Evolutionary conservation across 345 rosid species (phyloP), one percentile per base, ranked within the genome.

Genomic region (Rhodomyrtus tomentosa): DNA sequence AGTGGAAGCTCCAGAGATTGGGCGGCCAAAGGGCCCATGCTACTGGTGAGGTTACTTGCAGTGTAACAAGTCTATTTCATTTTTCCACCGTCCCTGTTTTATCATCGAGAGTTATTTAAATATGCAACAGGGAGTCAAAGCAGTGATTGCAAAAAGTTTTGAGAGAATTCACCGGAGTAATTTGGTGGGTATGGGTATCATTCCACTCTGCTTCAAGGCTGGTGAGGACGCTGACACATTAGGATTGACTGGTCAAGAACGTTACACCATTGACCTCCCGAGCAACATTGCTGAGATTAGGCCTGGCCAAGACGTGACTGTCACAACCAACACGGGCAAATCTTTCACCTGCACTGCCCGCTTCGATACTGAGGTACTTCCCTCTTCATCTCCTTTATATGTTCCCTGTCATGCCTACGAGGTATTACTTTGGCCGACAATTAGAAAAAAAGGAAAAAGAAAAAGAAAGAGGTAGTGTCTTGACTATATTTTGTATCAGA

Each of bases 1-100:
- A 97, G 99, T 85, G 99, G 99, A 91, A 97, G 99, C 91, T 97
- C 99, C 38, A 91, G 99, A 83, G 99, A 97, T 91, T 97, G 99
- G 99, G 99, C 99, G 86, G 99, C 99, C 80, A 97, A 97, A 92
- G 99, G 99, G 86, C 99, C 99, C 32, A 93, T 96, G 98, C 84
- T 97, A 80, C 90, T 93, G 96, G 99, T 95, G 84, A 85, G 91
- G 45, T 68, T 40, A 68, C 79, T 68, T 68, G 45, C 79, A 36
- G 42, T 36, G 5, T 68, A 8, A 36, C 79, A 36, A 68, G 79
- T 6, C 13, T 12, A 80, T 80, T 80, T 50, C 82, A 80, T 80
- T 80, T 80, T 80, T 36, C 82, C 53, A 13, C 52, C 12, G 82
- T 29, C 82, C 3, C 22, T 80, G 53, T 68, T 40, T 59, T 81